Conservation (phyloP, 2,329 filamentous ascomycete species). For the Dothiorella sarmentorum region DNA sequence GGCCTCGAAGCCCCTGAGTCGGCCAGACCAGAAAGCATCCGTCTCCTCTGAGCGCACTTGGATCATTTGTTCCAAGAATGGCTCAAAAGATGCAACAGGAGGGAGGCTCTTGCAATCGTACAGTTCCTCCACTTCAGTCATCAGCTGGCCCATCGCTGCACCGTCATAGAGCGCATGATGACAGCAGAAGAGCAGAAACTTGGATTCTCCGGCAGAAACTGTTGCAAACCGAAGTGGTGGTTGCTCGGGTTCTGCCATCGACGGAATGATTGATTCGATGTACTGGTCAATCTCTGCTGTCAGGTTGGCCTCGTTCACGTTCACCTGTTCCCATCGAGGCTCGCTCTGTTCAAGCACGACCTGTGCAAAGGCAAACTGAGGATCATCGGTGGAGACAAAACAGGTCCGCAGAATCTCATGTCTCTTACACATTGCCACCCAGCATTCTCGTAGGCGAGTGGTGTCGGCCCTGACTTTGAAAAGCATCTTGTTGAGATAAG, state of each 20-base stretch:
- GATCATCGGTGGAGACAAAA: conserved; percentile 64
- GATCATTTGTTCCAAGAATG: conserved; percentile 62
- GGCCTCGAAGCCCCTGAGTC: conserved; percentile 53
- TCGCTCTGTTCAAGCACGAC: conserved; percentile 57
- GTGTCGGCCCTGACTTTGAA: conserved; percentile 57
- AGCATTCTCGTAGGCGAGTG: conserved; percentile 54
- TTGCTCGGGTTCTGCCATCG: conserved; percentile 38
- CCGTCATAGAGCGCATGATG: conserved; percentile 90
- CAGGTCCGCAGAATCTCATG: conserved; percentile 77
- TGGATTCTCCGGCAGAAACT: conserved; percentile 22
- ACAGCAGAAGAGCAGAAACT: conserved; percentile 49
- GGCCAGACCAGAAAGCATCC: conserved; percentile 63
- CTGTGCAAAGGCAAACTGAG: conserved; percentile 65
- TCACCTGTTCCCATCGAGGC: conserved; percentile 39
- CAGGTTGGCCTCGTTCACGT: conserved; percentile 26
- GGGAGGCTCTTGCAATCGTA: conserved; percentile 50
- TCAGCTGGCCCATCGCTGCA: conserved; percentile 66
- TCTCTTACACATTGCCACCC: conserved; percentile 59
- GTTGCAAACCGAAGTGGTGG: conserved; percentile 39
- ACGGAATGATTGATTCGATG: conserved; percentile 44
- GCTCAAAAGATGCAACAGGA: conserved; percentile 53
- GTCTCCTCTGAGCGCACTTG: conserved; percentile 46
- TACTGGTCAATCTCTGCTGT: conserved; percentile 42
- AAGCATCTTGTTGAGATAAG: conserved; percentile 71
- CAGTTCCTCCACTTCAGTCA: conserved; percentile 65